phyloP scores from a whole-genome alignment of 768 basidiomycete species.

The Bullera alba region DNA sequence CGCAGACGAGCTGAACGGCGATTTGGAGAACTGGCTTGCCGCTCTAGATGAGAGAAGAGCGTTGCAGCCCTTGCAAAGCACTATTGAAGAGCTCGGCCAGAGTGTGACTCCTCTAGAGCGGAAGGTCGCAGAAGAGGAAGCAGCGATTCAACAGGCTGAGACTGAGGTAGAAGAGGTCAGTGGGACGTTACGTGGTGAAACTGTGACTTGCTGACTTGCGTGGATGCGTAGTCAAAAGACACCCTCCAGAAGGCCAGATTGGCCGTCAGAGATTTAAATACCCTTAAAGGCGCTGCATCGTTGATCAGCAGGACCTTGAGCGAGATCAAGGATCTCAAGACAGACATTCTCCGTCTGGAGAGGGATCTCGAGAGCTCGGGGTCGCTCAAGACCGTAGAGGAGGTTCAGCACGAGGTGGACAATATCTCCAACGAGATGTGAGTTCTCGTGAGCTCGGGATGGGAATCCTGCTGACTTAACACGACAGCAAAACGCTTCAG shows the following conservation, averaged over 20 bases:
- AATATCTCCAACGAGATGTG: conserved; percentile 61
- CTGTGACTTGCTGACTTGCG: background rate
- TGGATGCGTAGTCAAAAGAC: conserved; percentile 52
- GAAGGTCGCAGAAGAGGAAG: conserved; percentile 54
- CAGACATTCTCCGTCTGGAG: conserved; percentile 62
- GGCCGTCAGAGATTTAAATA: conserved; percentile 53
- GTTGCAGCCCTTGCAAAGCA: conserved; percentile 42
- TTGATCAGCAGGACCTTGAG: conserved; percentile 34
- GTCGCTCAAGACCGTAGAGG: conserved; percentile 71
- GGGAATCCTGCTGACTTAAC: conserved; percentile 1
- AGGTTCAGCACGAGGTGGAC: conserved; percentile 73
- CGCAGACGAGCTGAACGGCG: background rate
- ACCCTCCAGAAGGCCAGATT: conserved; percentile 54
- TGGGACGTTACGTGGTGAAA: background rate
- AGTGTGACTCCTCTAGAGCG: conserved; percentile 58
- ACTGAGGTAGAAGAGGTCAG: conserved; percentile 60
- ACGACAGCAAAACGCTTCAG: conserved; percentile 29
- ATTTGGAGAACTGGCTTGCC: background rate
- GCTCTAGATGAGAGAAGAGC: background rate
- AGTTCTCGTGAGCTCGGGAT: conserved; percentile 28
- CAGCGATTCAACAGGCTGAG: conserved; percentile 53
- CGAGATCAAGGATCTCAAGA: conserved; percentile 50
- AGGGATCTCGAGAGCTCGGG: conserved; percentile 64
- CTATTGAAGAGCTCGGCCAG: conserved; percentile 56
- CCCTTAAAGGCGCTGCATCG: conserved; percentile 48